A percentile compares a stretch with the other conserved stretches of the same genome.
phyloP scores from a whole-genome alignment of 345 rosid species.

The Hibiscus mutabilis region DNA sequence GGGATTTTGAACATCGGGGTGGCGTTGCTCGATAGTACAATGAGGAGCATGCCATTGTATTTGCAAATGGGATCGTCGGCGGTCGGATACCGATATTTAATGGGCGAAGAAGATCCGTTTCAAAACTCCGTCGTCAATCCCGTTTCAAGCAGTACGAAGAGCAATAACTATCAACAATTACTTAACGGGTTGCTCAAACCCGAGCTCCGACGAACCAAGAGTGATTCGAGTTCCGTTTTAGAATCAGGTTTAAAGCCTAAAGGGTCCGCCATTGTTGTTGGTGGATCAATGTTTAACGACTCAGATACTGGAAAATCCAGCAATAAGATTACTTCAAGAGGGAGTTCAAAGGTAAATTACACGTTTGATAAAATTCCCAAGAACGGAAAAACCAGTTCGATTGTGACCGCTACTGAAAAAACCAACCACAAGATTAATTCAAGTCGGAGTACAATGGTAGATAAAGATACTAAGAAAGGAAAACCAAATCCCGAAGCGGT shows the following conservation, averaged over 20 bases:
- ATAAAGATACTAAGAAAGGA: not conserved
- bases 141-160: not conserved
- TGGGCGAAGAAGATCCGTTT: not conserved
- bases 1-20: not conserved
- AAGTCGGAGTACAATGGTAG: not conserved
- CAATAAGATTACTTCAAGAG: not conserved
- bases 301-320: not conserved
- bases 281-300: not conserved
- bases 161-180: not conserved
- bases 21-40: not conserved
- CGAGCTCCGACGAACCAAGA: not conserved
- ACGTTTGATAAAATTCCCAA: not conserved
- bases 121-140: not conserved
- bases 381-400: not conserved
- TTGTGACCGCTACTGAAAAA: not conserved
- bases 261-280: not conserved
- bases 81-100: not conserved
- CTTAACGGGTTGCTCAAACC: not conserved
- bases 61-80: not conserved
- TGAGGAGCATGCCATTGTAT: not conserved
- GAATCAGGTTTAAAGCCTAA: not conserved
- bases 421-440: not conserved
- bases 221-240: not conserved
- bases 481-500: not conserved
- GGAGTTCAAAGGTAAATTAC: not conserved